phyloP scores from a whole-genome alignment of 805 yeast species.

The Saccharomycopsis selenospora region DNA sequence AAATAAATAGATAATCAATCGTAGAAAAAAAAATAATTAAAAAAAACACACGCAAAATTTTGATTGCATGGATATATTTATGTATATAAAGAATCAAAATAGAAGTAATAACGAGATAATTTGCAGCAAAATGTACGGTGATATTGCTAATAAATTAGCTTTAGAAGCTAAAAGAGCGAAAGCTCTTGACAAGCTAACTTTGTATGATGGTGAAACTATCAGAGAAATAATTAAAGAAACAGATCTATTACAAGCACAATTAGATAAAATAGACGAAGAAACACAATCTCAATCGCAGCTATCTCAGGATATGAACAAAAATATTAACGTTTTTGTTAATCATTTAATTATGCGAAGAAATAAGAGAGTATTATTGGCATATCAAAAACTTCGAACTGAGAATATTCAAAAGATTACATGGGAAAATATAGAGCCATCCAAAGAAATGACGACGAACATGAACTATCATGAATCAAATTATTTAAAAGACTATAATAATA shows the following conservation, averaged over 20 bases:
- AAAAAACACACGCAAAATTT: too few species aligned
- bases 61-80: too few species aligned
- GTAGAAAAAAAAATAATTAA: too few species aligned
- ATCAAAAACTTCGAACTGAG: slow-evolving; percentile 64
- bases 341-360: slow-evolving; percentile 77
- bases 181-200: slow-evolving; percentile 56
- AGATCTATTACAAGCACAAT: slow-evolving; percentile 50
- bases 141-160: slow-evolving; percentile 72
- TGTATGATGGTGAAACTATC: slow-evolving; percentile 66
- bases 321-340: slow-evolving; percentile 44
- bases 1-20: too few species aligned
- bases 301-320: slow-evolving; percentile 22
- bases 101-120: too few species aligned
- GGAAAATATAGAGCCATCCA: slow-evolving; percentile 51
- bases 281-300: slow-evolving; percentile 21
- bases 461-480: slow-evolving; percentile 80
- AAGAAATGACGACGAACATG: slow-evolving; percentile 38
- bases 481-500: slow-evolving; percentile 58
- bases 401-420: slow-evolving; percentile 63
- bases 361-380: slow-evolving; percentile 83
- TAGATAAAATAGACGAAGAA: slow-evolving; percentile 32
- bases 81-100: too few species aligned
- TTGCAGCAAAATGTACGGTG: slow-evolving; percentile 83
- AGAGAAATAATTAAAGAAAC: slow-evolving; percentile 67
- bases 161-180: slow-evolving; percentile 78